Evolutionary conservation across 139 green algal genomes (phyloP), one percentile per base, ranked within the genome.

Genomic region (Yamagishiella unicocca): DNA sequence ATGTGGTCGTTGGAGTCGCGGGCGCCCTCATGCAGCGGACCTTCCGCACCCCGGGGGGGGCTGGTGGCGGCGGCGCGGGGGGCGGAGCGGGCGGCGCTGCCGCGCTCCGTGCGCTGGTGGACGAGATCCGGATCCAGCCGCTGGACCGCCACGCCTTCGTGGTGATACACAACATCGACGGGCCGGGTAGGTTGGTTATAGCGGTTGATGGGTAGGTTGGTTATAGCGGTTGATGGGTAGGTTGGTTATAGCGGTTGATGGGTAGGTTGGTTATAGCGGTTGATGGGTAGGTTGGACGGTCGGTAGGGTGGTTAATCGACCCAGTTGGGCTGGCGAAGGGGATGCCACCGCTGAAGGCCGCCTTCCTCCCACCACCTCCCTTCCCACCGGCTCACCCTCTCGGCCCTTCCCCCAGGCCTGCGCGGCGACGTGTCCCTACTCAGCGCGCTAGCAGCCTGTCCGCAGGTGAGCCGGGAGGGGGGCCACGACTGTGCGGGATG

Each of bases 81-180:
- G 77, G 75, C 74, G 76, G 53, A 35, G 55, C 37, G 0, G 58
- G 40, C 58, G 61, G 61, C 6, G 79, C 29, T 12, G 79, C 33
- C 27, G 79, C 42, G 38, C 61, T 85, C 61, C 79, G 79, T 19
- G 83, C 89, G 8, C 53, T 95, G 53, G 38, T 95, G 31, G 62
- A 82, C 1, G 68, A 87, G 27, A 83, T 94, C n/a, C 19, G 64
- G 22, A 61, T 84, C 25, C 84, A 88, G 55, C 38, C 80, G 2
- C 25, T 29, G 21, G 76, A 82, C 27, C 89, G 89, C 43, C 89
- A 75, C 37, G 75, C 96, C 9, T 98, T 97, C 72, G 75, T 99
- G 5, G 46, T 98, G 2, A 43, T 99, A 19, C 94, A 99, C 92
- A 97, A 96, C 93, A 95, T 99, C 17, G 96, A 99, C 67, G 96